These are phyloP conservation scores for Cornus controversa DNA, from an alignment of 148 eudicot genomes.

Conservation along the genomic window DNA sequence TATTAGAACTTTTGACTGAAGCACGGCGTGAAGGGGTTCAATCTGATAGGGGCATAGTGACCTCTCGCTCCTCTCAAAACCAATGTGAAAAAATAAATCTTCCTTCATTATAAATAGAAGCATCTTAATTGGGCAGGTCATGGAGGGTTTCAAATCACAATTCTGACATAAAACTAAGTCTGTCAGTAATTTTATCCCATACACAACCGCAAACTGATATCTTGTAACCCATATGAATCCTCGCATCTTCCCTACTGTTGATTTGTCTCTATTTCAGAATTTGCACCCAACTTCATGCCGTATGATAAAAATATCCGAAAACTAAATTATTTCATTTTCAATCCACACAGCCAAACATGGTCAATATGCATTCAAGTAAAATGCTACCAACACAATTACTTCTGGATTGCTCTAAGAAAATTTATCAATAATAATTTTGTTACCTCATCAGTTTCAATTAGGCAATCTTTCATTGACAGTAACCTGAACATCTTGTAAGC, in stretches of 20 bases:
- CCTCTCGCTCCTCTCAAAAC: no score
- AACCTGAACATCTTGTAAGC: slow-evolving; percentile 84
- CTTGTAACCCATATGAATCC: neutral
- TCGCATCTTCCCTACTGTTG: neutral
- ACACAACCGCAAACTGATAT: neutral
- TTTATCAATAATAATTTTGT: neutral
- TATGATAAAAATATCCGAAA: neutral
- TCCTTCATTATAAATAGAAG: no score
- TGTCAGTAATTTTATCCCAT: neutral
- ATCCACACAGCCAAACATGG: neutral
- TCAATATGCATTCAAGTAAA: neutral
- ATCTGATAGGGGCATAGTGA: no score
- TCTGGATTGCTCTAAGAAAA: neutral
- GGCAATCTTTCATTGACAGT: slow-evolving; percentile 42
- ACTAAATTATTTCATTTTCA: neutral
- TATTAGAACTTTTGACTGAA: no score
- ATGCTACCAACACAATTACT: neutral
- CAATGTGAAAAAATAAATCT: no score
- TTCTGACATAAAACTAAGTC: no score
- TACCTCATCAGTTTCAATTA: slow-evolving; percentile 80
- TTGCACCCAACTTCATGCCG: neutral
- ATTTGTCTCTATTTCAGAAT: neutral
- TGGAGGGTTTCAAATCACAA: no score
- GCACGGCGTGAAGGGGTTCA: no score
- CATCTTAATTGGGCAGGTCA: neutral